phyloP scores from a whole-genome alignment of 345 rosid genomes.

The Eucalyptus grandis region DNA sequence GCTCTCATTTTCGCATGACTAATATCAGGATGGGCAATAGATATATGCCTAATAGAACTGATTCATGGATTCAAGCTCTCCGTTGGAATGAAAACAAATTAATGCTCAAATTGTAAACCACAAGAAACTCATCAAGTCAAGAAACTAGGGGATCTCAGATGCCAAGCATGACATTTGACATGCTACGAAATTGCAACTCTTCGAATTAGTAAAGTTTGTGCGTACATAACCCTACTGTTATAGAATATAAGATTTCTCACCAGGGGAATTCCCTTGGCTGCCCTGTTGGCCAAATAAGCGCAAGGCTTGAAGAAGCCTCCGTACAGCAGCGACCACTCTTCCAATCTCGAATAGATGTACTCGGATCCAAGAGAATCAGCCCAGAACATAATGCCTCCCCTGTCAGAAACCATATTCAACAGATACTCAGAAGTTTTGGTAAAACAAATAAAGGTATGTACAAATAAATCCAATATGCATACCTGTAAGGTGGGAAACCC shows the following conservation, averaged over 20 bases:
- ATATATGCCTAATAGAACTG: not conserved
- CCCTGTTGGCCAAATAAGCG: slow-evolving; percentile 72
- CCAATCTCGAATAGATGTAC: slow-evolving; percentile 53
- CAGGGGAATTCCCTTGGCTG: slow-evolving; percentile 58
- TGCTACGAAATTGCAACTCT: not conserved
- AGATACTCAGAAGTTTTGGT: not conserved
- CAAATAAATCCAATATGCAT: not conserved
- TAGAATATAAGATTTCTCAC: slow-evolving; percentile 11
- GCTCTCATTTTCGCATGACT: not conserved
- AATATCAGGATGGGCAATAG: not conserved
- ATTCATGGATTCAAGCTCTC: not conserved
- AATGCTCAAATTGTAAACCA: not conserved
- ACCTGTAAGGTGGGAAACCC: slow-evolving; percentile 99
- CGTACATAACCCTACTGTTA: not conserved
- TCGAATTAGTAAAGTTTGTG: not conserved
- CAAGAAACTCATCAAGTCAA: not conserved
- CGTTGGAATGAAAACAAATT: not conserved
- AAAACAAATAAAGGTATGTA: not conserved
- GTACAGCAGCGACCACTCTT: slow-evolving; percentile 64
- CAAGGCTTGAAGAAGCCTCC: slow-evolving; percentile 96
- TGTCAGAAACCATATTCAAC: not conserved
- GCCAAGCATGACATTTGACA: not conserved
- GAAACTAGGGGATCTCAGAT: not conserved
- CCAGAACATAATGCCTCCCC: slow-evolving; percentile 92
- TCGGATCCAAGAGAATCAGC: slow-evolving; percentile 76